Base-by-base conservation (phyloP, 306 rosid genomes). In the Quillaja saponaria region DNA sequence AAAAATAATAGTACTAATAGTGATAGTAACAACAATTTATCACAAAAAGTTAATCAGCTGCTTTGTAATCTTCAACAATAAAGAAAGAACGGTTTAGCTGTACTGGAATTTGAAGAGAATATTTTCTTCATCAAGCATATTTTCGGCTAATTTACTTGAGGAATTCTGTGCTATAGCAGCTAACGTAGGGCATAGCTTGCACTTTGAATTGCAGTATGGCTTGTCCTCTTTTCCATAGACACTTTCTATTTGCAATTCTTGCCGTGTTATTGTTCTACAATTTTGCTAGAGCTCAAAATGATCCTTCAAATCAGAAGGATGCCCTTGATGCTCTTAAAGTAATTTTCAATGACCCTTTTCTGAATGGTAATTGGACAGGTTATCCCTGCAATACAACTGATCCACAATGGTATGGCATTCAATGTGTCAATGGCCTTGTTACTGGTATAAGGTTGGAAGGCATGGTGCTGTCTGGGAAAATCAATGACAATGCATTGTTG, bases 401-500 rank as follows among this genome's bases (percentile, higher is more conserved):
- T 18, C 31, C 62, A 6, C 58, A 18, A 3, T 85, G 84, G 91
- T 50, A 34, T 9, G 91, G 88, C 20, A 46, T 85, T 60, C 82
- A 16, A 39, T 85, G 91, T 45, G 17, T 17, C 11, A 3, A 39
- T 37, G 85, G 84, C 13, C 71, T 18, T 11, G 72, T 85, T 46
- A 37, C 63, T 0, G 59, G 45, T 0, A 44, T 82, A 19, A 48
- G 18, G 1, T 49, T 82, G 65, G 77, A 71, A 33, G 31, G 34
- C 37, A 54, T 72, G 65, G 70, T 64, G 18, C 66, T 85, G 40
- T 19, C 8, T 0, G 79, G 82, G 15, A 45, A 44, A 6, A 12
- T 77, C 16, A 47, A 58, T 12, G 17, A n/a, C 42, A 46, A 46
- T 12, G 58, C 67, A 7, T 63, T 82, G 55, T 18, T 7, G 3